phyloP scores from a whole-genome alignment of 805 yeast species.

The Teunomyces gatunensis region DNA sequence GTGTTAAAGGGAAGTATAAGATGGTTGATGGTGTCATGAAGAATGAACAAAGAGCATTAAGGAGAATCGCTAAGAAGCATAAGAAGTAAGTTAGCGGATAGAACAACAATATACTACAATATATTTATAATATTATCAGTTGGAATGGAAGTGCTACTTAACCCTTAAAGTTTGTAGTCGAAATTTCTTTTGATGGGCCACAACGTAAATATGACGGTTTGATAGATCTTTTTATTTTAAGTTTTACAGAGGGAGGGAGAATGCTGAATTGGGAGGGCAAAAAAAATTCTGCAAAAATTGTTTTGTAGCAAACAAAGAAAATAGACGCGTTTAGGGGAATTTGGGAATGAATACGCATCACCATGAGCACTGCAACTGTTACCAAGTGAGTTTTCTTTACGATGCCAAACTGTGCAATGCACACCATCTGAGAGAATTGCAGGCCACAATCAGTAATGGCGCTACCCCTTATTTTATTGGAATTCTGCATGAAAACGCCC shows the following conservation, averaged over 20 bases:
- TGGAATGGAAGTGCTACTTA: neutral
- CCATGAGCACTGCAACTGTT: no score
- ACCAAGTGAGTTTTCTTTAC: no score
- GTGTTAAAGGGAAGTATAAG: constrained; percentile 95
- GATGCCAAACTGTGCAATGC: no score
- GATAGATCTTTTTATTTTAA: no score
- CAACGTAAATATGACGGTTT: no score
- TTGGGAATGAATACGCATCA: neutral
- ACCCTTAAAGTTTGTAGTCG: no score
- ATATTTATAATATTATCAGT: no score
- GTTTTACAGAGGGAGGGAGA: neutral
- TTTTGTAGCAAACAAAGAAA: neutral
- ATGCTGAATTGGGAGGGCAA: neutral
- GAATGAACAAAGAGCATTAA: constrained; percentile 93
- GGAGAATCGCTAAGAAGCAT: constrained; percentile 83
- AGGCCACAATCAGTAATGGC: neutral
- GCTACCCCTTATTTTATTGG: neutral
- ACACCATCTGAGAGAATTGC: no score
- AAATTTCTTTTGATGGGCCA: no score
- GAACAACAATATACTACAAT: neutral
- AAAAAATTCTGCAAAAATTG: neutral
- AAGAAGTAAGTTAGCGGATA: constrained; percentile 43
- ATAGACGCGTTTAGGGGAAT: neutral
- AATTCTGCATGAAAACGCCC: neutral
- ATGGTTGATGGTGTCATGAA: constrained; percentile 99